Conservation (phyloP, 192 early-diverging fungal species). For the Umbelopsis vinacea region DNA sequence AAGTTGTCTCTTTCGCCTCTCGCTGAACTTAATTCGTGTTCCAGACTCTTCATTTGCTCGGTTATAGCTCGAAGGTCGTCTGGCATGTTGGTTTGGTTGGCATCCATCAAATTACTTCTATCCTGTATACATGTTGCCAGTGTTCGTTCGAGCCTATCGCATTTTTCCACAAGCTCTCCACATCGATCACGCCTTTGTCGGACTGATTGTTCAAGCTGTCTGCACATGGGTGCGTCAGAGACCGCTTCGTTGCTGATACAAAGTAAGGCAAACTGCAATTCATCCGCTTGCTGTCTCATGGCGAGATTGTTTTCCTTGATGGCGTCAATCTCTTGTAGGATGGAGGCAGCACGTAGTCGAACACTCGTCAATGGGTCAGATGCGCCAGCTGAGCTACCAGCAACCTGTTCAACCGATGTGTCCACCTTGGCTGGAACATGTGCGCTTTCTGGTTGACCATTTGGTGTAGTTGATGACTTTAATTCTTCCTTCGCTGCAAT, state of each 20-base stretch:
- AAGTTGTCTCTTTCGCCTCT: conserved; percentile 36
- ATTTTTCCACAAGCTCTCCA: conserved; percentile 8
- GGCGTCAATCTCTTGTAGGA: conserved; percentile 29
- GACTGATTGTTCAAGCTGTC: conserved; percentile 18
- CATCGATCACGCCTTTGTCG: conserved; percentile 25
- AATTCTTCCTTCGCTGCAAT: background rate
- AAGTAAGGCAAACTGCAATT: conserved; percentile 31
- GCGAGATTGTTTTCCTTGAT: conserved; percentile 32
- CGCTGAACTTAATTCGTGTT: conserved; percentile 26
- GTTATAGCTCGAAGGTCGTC: conserved; percentile 17
- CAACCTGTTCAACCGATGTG: background rate
- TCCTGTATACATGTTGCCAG: conserved; percentile 11
- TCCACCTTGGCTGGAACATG: background rate
- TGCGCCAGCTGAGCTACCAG: background rate
- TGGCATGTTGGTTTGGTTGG: conserved; percentile 3
- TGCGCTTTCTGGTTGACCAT: background rate
- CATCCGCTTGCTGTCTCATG: conserved; percentile 32
- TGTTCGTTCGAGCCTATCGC: conserved; percentile 20
- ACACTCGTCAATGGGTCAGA: conserved; percentile 29
- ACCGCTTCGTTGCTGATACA: conserved; percentile 21
- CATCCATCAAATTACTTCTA: conserved; percentile 2
- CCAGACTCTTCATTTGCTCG: conserved; percentile 24
- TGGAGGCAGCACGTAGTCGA: conserved; percentile 28
- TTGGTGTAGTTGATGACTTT: background rate
- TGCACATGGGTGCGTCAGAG: conserved; percentile 26